Evolutionary conservation across 108 stramenopile genomes (phyloP), one percentile per base, ranked within the genome.

Genomic region (Discostella stelligeroides): DNA sequence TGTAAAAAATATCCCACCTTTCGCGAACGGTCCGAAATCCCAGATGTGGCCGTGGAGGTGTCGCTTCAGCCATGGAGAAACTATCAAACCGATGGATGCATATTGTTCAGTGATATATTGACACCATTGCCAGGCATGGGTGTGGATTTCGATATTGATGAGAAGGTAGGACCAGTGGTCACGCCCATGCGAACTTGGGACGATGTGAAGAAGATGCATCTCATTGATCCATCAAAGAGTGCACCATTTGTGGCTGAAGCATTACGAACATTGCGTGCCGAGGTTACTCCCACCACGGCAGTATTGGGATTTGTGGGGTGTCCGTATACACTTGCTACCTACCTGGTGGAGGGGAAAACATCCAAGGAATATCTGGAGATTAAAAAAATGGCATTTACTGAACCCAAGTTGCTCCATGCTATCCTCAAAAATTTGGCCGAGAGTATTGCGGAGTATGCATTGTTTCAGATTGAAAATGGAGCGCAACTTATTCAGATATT

Each of bases 401-500:
- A 98, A 41, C 98, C 98, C 7, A 82, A 92, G 10, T 72, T 95
- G 27, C 70, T 97, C 11, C 97, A 98, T 67, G 62, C 82, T 24
- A 94, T 98, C 57, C 80, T 99, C 39, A 78, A 92, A 59, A 91
- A 89, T 51, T 67, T 98, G 53, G 95, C 98, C 2, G 92, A 94
- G 9, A 87, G 82, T 59, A 85, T 98, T 57, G 93, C 85, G 51
- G 93, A 97, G 58, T 98, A 98, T 77, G 97, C 98, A 6, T 76
- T 90, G 49, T 97, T 82, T 72, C 98, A 99, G 71, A 93, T 98
- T 64, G 95, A 97, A 39, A 89, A 89, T 69, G 99, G 99, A 37
- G 99, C 98, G 28, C 96, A 98, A 70, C 78, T 98, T 40, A 97
- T 99, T 72, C 98, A 99, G 82, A 96, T 99, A 38, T 99, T 99